Conservation (phyloP, 2,329 filamentous ascomycete genomes). For the Aureobasidium sp. region DNA sequence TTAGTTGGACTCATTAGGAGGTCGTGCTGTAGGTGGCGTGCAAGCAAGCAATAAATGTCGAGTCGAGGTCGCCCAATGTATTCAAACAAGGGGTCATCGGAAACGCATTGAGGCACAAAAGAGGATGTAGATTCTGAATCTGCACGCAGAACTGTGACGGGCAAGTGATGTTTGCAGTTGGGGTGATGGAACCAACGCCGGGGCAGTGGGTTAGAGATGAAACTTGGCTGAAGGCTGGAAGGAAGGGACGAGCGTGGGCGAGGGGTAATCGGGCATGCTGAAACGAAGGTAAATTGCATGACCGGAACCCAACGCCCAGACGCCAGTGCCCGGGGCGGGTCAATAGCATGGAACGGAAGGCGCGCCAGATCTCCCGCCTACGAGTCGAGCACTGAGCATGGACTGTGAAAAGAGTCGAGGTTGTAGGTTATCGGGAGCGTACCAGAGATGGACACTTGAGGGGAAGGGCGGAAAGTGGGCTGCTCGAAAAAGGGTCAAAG, state of each 20-base stretch:
- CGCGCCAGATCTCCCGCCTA: conserved; percentile 4
- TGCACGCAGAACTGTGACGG: conserved; percentile 1
- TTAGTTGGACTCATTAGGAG: conserved; percentile 5
- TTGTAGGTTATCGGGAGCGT: conserved; percentile 1
- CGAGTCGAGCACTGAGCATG: conserved; percentile 6
- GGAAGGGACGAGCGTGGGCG: background rate
- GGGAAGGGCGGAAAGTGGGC: conserved; percentile 1
- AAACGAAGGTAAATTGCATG: conserved; percentile 14
- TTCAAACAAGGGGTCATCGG: background rate
- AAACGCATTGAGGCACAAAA: background rate
- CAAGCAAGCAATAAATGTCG: conserved; percentile 3
- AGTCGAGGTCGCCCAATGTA: background rate
- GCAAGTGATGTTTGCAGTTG: background rate
- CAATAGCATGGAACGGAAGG: conserved; percentile 3
- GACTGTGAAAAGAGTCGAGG: background rate
- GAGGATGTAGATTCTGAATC: background rate
- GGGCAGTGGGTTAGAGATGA: conserved; percentile 3
- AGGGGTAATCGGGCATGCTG: conserved; percentile 6
- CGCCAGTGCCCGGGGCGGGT: background rate
- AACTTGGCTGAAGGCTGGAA: conserved; percentile 5
- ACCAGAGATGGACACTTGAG: conserved; percentile 1
- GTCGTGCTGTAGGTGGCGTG: conserved; percentile 6
- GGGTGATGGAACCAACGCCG: background rate
- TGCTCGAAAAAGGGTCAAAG: background rate
- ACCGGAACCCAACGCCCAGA: conserved; percentile 1